These are phyloP conservation scores for Borealophlyctis nickersoniae DNA, from an alignment of 192 early-diverging fungal species.

Conservation along the genomic window DNA sequence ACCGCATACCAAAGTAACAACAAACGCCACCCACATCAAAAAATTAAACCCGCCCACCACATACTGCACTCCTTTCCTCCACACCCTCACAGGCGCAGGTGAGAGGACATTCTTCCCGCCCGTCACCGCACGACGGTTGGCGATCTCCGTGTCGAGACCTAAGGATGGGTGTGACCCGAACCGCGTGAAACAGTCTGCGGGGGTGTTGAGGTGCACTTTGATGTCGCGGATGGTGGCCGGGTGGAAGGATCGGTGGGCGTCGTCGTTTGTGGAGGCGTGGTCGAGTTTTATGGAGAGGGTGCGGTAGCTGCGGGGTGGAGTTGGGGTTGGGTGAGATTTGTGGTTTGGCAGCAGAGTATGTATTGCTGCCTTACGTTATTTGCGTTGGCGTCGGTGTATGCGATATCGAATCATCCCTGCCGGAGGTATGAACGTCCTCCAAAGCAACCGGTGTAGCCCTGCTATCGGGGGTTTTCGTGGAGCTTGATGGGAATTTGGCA, in stretches of 20 bases:
- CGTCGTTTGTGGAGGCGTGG: not conserved
- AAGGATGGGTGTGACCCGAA: conserved; percentile 16
- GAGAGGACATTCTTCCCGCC: conserved; percentile 12
- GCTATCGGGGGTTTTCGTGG: too few species aligned
- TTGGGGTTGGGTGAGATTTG: too few species aligned
- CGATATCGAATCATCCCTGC: too few species aligned
- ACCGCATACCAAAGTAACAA: conserved; percentile 19
- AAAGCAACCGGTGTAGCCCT: too few species aligned
- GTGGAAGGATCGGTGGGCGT: not conserved
- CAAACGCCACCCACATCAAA: conserved; percentile 14
- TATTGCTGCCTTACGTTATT: too few species aligned
- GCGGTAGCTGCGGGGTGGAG: not conserved
- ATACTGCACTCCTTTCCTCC: conserved; percentile 19
- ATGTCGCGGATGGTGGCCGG: not conserved
- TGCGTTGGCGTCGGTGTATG: too few species aligned
- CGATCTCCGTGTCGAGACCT: conserved; percentile 10
- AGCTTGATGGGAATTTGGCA: too few species aligned
- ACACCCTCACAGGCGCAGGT: not conserved
- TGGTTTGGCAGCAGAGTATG: too few species aligned
- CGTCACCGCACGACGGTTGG: not conserved
- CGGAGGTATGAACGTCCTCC: too few species aligned
- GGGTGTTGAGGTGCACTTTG: not conserved
- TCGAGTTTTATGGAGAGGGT: not conserved
- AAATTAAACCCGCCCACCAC: conserved; percentile 27
- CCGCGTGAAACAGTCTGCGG: conserved; percentile 19